These are phyloP conservation scores for Pseudogymnoascus sp. DNA, from an alignment of 2,329 filamentous ascomycete species.

Conservation along the genomic window DNA sequence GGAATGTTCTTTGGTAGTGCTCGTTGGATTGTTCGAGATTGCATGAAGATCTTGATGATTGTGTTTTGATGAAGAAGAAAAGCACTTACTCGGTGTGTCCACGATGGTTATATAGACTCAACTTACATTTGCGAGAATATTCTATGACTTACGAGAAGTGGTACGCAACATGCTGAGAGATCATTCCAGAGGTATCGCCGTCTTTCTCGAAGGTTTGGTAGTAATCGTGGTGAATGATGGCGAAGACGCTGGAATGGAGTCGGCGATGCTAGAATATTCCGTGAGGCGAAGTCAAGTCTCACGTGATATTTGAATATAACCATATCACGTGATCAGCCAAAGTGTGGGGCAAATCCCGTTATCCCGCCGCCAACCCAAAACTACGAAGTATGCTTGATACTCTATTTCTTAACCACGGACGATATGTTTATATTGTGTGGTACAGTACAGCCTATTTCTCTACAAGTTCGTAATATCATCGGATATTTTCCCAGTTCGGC, in stretches of 20 bases:
- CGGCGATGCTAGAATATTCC: neutral
- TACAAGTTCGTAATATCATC: neutral
- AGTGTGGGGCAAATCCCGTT: neutral
- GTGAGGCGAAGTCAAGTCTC: neutral
- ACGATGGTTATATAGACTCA: conserved; percentile 1
- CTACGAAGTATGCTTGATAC: neutral
- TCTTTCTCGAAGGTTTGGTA: neutral
- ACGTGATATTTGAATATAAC: neutral
- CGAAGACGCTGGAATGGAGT: neutral
- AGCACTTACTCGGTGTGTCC: neutral
- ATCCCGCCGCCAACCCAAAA: neutral
- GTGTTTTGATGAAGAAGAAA: conserved; percentile 6
- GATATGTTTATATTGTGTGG: neutral
- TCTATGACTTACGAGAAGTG: neutral
- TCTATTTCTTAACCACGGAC: neutral
- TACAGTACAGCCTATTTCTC: neutral
- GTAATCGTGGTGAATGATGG: neutral
- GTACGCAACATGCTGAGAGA: neutral
- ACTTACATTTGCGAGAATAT: conserved; percentile 4
- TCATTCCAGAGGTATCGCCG: neutral
- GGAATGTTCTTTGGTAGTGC: neutral
- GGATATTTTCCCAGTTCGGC: neutral
- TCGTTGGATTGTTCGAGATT: neutral
- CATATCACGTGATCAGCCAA: neutral
- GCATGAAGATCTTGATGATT: conserved; percentile 1